Evolutionary conservation across 73 alveolate genomes (phyloP).

Genomic region (Paraurostyla sp.): DNA sequence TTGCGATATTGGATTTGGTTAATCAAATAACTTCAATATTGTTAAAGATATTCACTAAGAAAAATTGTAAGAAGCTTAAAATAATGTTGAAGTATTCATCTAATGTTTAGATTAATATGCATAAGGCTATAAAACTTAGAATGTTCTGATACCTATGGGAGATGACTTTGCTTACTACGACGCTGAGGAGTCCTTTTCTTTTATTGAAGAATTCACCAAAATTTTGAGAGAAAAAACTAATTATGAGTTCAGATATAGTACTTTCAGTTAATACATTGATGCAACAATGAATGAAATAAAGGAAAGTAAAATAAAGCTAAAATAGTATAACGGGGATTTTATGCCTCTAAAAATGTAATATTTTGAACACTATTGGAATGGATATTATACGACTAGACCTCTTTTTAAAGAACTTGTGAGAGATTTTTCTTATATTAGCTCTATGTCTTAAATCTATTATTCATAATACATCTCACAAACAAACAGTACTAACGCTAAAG

Average conservation of each 20-base stretch:
- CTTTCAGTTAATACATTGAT: neutral
- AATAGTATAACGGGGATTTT: neutral
- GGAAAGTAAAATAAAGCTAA: neutral
- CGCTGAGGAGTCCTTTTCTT: conserved; percentile 67
- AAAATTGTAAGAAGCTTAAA: conserved; percentile 71
- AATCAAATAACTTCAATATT: neutral
- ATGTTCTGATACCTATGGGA: conserved; percentile 68
- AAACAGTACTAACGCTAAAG: neutral
- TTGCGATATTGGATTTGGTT: conserved; percentile 16
- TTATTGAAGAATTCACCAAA: conserved; percentile 77
- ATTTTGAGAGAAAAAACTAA: no score
- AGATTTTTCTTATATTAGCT: neutral
- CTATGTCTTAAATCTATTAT: neutral
- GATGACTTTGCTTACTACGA: conserved; percentile 74
- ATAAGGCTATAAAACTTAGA: conserved; percentile 61
- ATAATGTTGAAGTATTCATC: conserved; percentile 53
- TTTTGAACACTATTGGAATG: conserved; percentile 84
- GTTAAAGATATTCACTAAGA: conserved; percentile 40
- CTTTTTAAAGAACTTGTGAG: conserved; percentile 84
- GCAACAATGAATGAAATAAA: neutral
- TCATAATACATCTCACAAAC: neutral
- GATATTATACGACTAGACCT: conserved; percentile 91
- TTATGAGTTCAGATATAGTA: neutral
- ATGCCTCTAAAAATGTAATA: neutral
- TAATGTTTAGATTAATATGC: neutral